Evolutionary conservation across 768 basidiomycete genomes (phyloP).

Genomic region (Russula lepida): DNA sequence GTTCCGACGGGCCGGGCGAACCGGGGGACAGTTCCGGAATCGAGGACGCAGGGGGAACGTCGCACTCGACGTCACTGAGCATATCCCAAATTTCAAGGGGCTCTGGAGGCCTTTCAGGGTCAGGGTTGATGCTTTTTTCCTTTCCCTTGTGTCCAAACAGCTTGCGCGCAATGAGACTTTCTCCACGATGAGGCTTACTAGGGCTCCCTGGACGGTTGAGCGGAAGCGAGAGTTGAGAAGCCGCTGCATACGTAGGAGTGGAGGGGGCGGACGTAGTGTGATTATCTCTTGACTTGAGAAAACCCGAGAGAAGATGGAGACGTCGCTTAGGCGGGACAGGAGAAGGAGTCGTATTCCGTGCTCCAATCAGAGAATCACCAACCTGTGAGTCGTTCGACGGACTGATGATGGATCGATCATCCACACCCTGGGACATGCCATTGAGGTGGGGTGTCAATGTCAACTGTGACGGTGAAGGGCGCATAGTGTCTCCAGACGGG

Average conservation of each 20-base stretch:
- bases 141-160: slow-evolving; percentile 21
- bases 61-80: slow-evolving; percentile 16
- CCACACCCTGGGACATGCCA: slow-evolving; percentile 3
- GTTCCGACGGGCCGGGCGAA: neutral
- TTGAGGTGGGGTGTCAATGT: slow-evolving; percentile 9
- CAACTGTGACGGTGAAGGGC: slow-evolving; percentile 16
- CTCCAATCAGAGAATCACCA: neutral
- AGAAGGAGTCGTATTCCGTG: slow-evolving; percentile 10
- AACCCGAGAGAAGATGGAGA: slow-evolving; percentile 17
- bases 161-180: slow-evolving; percentile 15
- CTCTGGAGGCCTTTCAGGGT: slow-evolving; percentile 7
- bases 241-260: slow-evolving; percentile 17
- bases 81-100: slow-evolving; percentile 20
- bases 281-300: slow-evolving; percentile 15
- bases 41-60: neutral
- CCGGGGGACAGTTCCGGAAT: neutral
- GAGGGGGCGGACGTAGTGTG: slow-evolving; percentile 19
- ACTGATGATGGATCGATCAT: slow-evolving; percentile 13
- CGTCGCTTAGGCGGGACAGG: slow-evolving; percentile 12
- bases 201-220: slow-evolving; percentile 16
- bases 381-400: slow-evolving; percentile 17
- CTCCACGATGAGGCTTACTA: slow-evolving; percentile 10
- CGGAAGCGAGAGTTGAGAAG: slow-evolving; percentile 21
- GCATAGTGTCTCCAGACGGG: slow-evolving; percentile 3
- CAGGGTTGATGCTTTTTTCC: slow-evolving; percentile 9